phyloP scores from a whole-genome alignment of 2,329 filamentous ascomycete genomes.

The Arthrinium puccinioides region DNA sequence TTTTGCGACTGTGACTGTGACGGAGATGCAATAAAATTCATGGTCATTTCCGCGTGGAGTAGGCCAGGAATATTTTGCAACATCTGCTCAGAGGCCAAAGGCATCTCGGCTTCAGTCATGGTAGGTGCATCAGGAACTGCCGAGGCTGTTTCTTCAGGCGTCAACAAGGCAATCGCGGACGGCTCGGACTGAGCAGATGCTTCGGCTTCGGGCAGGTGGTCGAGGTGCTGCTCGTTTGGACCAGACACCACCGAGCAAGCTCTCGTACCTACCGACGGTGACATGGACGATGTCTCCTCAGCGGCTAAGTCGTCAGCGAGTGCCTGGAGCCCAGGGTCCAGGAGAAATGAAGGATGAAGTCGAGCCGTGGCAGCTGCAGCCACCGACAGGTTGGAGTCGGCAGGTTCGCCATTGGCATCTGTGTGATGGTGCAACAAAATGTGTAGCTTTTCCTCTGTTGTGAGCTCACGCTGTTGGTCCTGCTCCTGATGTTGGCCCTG shows the following conservation, averaged over 20 bases:
- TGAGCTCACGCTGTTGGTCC: conserved; percentile 25
- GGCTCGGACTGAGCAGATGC: neutral
- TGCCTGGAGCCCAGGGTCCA: conserved; percentile 38
- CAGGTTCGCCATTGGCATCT: conserved; percentile 29
- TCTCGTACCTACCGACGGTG: too few species aligned
- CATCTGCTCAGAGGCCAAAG: neutral
- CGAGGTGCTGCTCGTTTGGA: neutral
- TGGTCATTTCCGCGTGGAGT: conserved; percentile 18
- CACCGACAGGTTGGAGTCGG: conserved; percentile 45
- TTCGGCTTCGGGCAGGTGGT: neutral
- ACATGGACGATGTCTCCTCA: too few species aligned
- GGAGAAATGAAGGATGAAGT: conserved; percentile 44
- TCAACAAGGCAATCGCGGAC: neutral
- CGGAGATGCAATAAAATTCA: conserved; percentile 13
- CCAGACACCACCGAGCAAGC: conserved; percentile 1
- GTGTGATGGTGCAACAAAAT: conserved; percentile 34
- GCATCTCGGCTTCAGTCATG: neutral
- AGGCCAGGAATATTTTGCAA: too few species aligned
- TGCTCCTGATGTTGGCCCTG: conserved; percentile 3
- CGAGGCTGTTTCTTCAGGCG: neutral
- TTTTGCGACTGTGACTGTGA: neutral
- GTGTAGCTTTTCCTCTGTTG: conserved; percentile 43
- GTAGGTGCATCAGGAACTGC: neutral
- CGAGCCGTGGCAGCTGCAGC: conserved; percentile 50
- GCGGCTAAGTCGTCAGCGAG: conserved; percentile 4